These are phyloP conservation scores for Saturnispora halmiae DNA, from an alignment of 805 yeast genomes.

Conservation along the genomic window DNA sequence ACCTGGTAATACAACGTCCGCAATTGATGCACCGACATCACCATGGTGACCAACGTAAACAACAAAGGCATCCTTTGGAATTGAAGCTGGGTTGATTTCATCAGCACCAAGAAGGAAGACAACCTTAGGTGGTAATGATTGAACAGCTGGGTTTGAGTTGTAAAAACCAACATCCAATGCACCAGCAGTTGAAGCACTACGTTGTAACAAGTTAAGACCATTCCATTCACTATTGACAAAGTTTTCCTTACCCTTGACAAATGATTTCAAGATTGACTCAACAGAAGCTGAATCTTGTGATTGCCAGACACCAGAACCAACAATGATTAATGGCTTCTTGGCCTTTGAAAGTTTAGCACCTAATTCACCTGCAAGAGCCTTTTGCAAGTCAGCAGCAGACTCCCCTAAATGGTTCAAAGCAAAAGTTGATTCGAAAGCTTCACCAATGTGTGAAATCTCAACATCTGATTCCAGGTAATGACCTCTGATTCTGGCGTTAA, in stretches of 20 bases:
- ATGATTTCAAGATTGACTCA: slow-evolving; percentile 51
- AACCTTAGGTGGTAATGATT: slow-evolving; percentile 53
- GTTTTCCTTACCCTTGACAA: slow-evolving; percentile 45
- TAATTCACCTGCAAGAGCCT: slow-evolving; percentile 55
- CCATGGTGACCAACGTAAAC: slow-evolving; percentile 91
- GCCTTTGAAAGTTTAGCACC: slow-evolving; percentile 64
- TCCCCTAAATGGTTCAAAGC: slow-evolving; percentile 55
- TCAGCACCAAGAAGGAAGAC: slow-evolving; percentile 80
- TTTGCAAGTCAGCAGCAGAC: slow-evolving; percentile 44
- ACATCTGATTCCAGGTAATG: slow-evolving; percentile 61
- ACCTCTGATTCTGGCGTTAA: slow-evolving; percentile 75
- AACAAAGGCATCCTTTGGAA: slow-evolving; percentile 80
- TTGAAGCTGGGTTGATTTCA: slow-evolving; percentile 56
- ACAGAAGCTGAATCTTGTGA: slow-evolving; percentile 54
- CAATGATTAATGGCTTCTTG: slow-evolving; percentile 64
- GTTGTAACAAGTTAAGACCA: slow-evolving; percentile 70
- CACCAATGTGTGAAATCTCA: slow-evolving; percentile 67
- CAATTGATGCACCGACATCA: slow-evolving; percentile 78
- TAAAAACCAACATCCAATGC: slow-evolving; percentile 80
- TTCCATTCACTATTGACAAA: slow-evolving; percentile 70
- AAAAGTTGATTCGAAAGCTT: slow-evolving; percentile 69
- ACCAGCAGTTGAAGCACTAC: slow-evolving; percentile 82
- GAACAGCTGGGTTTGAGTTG: slow-evolving; percentile 37
- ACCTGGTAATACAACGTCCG: slow-evolving; percentile 81
- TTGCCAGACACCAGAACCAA: slow-evolving; percentile 74